Conservation (phyloP, 768 basidiomycete species). For the Boletus tylopilopsis region DNA sequence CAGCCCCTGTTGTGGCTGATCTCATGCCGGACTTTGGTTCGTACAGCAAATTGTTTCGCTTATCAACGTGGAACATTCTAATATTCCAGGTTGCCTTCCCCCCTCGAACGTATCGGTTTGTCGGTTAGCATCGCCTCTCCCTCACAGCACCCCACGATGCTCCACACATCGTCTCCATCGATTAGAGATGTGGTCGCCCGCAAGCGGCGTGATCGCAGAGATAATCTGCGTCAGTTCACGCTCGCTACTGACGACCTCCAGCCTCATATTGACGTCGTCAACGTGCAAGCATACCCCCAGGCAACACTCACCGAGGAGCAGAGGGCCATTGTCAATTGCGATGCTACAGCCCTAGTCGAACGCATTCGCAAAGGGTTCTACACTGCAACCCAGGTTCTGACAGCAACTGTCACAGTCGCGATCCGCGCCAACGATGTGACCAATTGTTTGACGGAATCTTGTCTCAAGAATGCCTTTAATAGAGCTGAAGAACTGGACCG, state of each 20-base stretch:
- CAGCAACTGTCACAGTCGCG: conserved; percentile 26
- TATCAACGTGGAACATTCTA: background rate
- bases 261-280: conserved; percentile 2
- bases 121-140: background rate
- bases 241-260: background rate
- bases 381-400: conserved; percentile 25
- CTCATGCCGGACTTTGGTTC: too few species aligned
- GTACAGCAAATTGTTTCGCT: conserved; percentile 15
- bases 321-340: conserved; percentile 27
- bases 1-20: too few species aligned
- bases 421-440: conserved; percentile 33
- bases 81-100: too few species aligned
- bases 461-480: conserved; percentile 46
- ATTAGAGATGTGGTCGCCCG: conserved; percentile 12
- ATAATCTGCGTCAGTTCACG: conserved; percentile 10
- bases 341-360: conserved; percentile 28
- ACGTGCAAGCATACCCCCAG: conserved; percentile 29
- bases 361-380: conserved; percentile 19
- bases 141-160: conserved; percentile 8
- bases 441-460: conserved; percentile 57
- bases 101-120: background rate
- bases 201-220: conserved; percentile 26
- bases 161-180: background rate
- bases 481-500: conserved; percentile 50
- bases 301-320: conserved; percentile 22